Evolutionary conservation across 2,329 filamentous ascomycete genomes (phyloP).

Genomic region (Ustilaginoidea virens): DNA sequence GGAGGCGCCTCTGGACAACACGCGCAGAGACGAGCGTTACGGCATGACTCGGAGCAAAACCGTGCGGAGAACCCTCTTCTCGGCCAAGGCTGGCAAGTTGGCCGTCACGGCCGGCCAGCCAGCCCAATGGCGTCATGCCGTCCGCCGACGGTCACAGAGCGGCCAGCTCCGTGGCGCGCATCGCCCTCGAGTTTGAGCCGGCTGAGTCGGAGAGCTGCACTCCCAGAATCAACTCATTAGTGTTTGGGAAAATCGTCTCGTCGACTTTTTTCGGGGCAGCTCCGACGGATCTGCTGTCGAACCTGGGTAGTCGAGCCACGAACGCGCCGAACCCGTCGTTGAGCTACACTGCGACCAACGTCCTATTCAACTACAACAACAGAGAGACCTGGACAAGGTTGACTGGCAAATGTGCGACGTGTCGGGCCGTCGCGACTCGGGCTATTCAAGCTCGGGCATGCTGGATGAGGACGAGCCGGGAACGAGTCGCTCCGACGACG

Average conservation of each 20-base stretch:
- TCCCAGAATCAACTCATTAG: constrained; percentile 31
- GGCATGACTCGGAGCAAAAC: constrained; percentile 33
- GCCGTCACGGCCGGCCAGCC: constrained; percentile 31
- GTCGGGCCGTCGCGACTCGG: constrained; percentile 32
- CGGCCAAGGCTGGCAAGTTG: constrained; percentile 33
- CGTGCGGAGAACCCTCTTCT: constrained; percentile 36
- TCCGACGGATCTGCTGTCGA: constrained; percentile 31
- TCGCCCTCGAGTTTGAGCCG: constrained; percentile 34
- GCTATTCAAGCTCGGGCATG: constrained; percentile 30
- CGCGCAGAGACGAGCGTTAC: constrained; percentile 32
- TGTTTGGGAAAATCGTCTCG: constrained; percentile 34
- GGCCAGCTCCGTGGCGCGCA: constrained; percentile 24
- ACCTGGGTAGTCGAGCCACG: constrained; percentile 29
- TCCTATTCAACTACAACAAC: constrained; percentile 21
- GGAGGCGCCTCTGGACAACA: constrained; percentile 35
- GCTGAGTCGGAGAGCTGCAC: constrained; percentile 24
- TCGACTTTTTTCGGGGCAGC: constrained; percentile 36
- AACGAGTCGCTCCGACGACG: constrained; percentile 13
- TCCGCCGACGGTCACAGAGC: constrained; percentile 30
- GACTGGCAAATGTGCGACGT: constrained; percentile 25
- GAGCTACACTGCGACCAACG: constrained; percentile 29
- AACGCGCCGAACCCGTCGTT: constrained; percentile 25
- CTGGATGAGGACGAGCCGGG: constrained; percentile 19
- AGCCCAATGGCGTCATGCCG: constrained; percentile 34
- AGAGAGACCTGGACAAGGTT: constrained; percentile 18